Conservation (phyloP, 73 alveolate species). For the Stentor coeruleus region DNA sequence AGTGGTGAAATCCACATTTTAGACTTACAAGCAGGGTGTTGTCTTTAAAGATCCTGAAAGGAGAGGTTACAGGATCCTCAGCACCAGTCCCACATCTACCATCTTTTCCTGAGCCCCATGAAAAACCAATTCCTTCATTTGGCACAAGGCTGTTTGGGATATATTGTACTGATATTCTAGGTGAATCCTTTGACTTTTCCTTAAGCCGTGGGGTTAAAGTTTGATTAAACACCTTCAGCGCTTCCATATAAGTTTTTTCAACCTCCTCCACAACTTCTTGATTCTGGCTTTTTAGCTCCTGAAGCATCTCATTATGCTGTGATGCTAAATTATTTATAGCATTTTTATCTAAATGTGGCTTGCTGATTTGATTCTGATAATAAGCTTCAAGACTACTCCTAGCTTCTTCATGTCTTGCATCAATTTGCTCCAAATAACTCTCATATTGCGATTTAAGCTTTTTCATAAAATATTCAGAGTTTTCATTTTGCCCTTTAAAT, state of each 20-base stretch:
- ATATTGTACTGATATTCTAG: neutral
- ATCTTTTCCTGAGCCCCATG: conserved; percentile 92
- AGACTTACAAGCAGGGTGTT: neutral
- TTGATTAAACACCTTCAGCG: conserved; percentile 4
- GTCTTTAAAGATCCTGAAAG: neutral
- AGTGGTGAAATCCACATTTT: conserved; percentile 78
- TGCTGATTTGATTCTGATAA: conserved; percentile 20
- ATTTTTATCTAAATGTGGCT: neutral
- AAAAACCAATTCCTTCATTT: neutral
- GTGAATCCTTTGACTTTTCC: neutral
- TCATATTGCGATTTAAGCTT: conserved; percentile 3
- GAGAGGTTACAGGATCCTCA: conserved; percentile 32
- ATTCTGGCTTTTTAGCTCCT: conserved; percentile 25
- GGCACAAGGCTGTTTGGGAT: neutral
- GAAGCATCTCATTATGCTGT: conserved; percentile 23
- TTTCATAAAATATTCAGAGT: neutral
- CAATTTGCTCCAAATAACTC: neutral
- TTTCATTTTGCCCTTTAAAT: neutral
- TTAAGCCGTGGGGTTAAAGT: neutral
- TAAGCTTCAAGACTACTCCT: conserved; percentile 9
- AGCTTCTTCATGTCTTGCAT: conserved; percentile 18
- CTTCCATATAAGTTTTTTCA: conserved; percentile 9
- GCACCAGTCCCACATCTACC: conserved; percentile 80
- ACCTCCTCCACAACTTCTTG: neutral
- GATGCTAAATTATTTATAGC: neutral